phyloP scores from a whole-genome alignment of 371 early-diverging fungal species.

The Haplosporangium sp. region DNA sequence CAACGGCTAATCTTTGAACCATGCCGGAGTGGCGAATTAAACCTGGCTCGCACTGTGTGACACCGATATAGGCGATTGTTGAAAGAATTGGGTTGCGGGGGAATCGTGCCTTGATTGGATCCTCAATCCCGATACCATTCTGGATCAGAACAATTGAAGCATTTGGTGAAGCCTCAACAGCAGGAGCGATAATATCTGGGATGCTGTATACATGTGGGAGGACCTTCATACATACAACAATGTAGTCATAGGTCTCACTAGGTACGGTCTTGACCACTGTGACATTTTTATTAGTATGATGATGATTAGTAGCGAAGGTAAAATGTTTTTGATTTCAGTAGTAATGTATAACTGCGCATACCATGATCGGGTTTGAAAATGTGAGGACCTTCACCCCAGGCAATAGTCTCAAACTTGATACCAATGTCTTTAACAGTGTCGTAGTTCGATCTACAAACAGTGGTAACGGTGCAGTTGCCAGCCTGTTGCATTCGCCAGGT shows the following conservation, averaged over 20 bases:
- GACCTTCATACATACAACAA: constrained; percentile 83
- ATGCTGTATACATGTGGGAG: constrained; percentile 73
- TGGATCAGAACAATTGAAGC: constrained; percentile 85
- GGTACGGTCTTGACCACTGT: constrained; percentile 65
- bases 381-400: constrained; percentile 68
- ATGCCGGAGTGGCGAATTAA: constrained; percentile 62
- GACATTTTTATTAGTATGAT: not conserved
- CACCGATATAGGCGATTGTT: constrained; percentile 81
- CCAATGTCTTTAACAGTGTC: constrained; percentile 69
- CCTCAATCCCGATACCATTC: constrained; percentile 89
- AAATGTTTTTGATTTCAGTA: no score
- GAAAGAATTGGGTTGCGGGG: constrained; percentile 79
- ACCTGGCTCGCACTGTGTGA: constrained; percentile 73
- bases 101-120: constrained; percentile 68
- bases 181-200: constrained; percentile 73
- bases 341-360: constrained; percentile 22
- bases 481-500: constrained; percentile 76
- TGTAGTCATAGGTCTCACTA: constrained; percentile 74
- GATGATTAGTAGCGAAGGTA: no score
- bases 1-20: constrained; percentile 53
- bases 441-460: constrained; percentile 89
- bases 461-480: constrained; percentile 65
- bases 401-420: constrained; percentile 73
- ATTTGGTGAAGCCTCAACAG: constrained; percentile 62
- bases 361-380: constrained; percentile 72